Base-by-base conservation (phyloP, 441 rosid genomes). In the Macaranga tanarius region DNA sequence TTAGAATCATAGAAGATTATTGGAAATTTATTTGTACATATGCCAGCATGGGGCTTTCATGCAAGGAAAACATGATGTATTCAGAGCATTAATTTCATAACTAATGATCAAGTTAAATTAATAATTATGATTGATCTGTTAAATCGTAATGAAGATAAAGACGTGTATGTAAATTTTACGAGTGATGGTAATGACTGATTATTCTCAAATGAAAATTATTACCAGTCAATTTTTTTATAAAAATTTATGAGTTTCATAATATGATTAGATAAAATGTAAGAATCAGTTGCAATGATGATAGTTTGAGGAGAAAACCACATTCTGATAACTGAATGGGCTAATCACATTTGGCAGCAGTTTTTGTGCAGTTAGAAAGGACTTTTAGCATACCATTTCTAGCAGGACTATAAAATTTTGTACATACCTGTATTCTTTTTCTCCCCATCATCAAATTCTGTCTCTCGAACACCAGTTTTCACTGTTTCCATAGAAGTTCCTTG, bases 391-490 rank as follows among this genome's bases (percentile, higher is more conserved):
- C 51, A 69, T 38, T 55, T 54, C 38, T 8, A 42, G 52, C 23
- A 50, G 42, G 23, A 42, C 19, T 38, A 69, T 20, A 0, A 13
- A 59, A 5, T 55, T 17, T 62, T 20, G 20, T 20, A 42, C 25
- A 12, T 73, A 77, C 80, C 80, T 66, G 23, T 45, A 31, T 38
- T 48, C 31, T 64, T 75, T 20, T 62, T 47, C 20, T 34, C 47
- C 13, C 25, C 17, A 19, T 20, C 63, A 73, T 57, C 55, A 58
- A 23, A 22, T 69, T 50, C 38, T 17, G 45, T 57, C 25, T 63
- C 74, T 61, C 31, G 61, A 12, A 26, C 25, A 40, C 8, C 31
- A 65, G 25, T 65, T 52, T 45, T 54, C 63, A 15, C 19, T 15
- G 34, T 40, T 26, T 17, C 45, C 19, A 19, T 57, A 60, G 42